These are phyloP conservation scores for Acanthamoeba healyi DNA, from an alignment of 208 protist species.

Conservation along the genomic window DNA sequence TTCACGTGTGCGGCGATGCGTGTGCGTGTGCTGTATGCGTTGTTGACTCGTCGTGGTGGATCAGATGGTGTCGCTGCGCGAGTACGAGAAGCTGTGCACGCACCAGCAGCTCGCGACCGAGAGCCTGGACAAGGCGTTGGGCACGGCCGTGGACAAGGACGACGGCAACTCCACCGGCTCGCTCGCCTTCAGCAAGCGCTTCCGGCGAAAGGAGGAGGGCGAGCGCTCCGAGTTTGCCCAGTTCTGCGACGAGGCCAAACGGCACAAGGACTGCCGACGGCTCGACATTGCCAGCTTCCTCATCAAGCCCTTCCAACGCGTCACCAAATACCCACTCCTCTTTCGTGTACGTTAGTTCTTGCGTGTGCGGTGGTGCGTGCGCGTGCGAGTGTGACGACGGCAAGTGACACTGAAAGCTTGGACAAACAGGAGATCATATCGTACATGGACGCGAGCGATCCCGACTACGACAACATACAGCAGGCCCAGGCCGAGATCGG, in stretches of 20 bases:
- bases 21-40: not conserved
- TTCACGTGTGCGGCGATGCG: not conserved
- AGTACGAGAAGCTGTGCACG: constrained; percentile 64
- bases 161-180: constrained; percentile 11
- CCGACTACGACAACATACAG: constrained; percentile 50
- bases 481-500: constrained; percentile 56
- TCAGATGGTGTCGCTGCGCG: constrained; percentile 1
- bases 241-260: constrained; percentile 44
- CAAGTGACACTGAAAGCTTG: not conserved
- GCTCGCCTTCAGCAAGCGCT: constrained; percentile 11
- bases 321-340: constrained; percentile 50
- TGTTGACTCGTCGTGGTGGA: too few species aligned
- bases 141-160: constrained; percentile 16
- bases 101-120: constrained; percentile 50
- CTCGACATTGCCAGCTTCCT: constrained; percentile 58
- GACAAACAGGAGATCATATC: constrained; percentile 48
- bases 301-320: constrained; percentile 50
- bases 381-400: not conserved
- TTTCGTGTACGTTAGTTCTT: not conserved
- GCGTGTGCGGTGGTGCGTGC: not conserved
- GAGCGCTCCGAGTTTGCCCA: constrained; percentile 23
- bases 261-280: constrained; percentile 21
- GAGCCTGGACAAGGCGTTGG: constrained; percentile 42
- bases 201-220: constrained; percentile 33
- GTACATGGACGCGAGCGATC: constrained; percentile 41